Percentiles rank a stretch among this genome's conserved stretches.
Evolutionary conservation across 2,329 filamentous ascomycete species (phyloP).

Genomic region (Blastomyces gilchristii): DNA sequence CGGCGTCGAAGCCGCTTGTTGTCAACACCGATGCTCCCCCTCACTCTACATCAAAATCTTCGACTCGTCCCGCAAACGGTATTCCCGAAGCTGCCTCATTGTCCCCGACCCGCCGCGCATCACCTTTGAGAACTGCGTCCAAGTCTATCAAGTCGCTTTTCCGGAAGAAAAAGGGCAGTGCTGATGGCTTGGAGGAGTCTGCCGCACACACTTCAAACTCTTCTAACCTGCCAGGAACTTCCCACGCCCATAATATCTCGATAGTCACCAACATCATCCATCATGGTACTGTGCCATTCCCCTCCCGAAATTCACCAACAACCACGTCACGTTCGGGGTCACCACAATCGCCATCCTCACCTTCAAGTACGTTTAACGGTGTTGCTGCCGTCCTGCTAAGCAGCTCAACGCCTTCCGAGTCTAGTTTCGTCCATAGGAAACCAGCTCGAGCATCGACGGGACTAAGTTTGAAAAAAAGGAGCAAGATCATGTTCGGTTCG

Average conservation of each 20-base stretch:
- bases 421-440: constrained; percentile 11
- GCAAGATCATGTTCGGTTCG: constrained; percentile 20
- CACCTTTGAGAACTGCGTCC: constrained; percentile 15
- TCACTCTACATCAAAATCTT: constrained; percentile 7
- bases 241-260: constrained; percentile 3
- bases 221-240: constrained; percentile 4
- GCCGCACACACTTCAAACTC: neutral
- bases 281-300: constrained; percentile 30
- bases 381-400: constrained; percentile 12
- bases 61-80: neutral
- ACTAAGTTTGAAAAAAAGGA: constrained; percentile 18
- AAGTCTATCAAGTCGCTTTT: constrained; percentile 20
- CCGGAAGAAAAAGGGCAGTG: constrained; percentile 10
- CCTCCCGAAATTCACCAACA: constrained; percentile 27
- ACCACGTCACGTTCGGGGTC: constrained; percentile 29
- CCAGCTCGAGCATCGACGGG: constrained; percentile 18
- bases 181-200: neutral
- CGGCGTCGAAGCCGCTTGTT: constrained; percentile 14
- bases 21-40: constrained; percentile 15
- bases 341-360: constrained; percentile 29
- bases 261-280: constrained; percentile 10
- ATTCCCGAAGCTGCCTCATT: constrained; percentile 6
- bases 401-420: constrained; percentile 11
- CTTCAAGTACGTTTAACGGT: constrained; percentile 24
- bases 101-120: constrained; percentile 8